These are phyloP conservation scores for Ustilago nuda DNA, from an alignment of 1,284 basidiomycete species.

Conservation along the genomic window DNA sequence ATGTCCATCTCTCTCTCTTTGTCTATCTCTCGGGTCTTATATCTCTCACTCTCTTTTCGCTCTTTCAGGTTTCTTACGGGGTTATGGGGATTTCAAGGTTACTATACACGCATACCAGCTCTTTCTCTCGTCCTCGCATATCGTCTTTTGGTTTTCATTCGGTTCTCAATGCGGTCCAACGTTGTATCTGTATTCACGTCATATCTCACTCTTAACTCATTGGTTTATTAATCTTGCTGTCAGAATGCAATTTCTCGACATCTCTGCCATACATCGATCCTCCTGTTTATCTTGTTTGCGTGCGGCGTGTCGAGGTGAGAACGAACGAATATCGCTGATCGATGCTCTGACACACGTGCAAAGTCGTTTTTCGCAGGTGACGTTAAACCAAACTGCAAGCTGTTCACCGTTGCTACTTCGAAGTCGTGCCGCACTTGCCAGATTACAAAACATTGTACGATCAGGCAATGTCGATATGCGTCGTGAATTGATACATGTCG, in stretches of 20 bases:
- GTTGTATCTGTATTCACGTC: conserved; percentile 2
- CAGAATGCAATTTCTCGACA: background rate
- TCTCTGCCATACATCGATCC: too few species aligned
- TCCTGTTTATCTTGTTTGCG: background rate
- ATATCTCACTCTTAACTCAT: background rate
- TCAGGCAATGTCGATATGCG: too few species aligned
- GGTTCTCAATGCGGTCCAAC: background rate
- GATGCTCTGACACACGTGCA: too few species aligned
- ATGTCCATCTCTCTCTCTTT: background rate
- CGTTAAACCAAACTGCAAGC: too few species aligned
- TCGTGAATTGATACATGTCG: too few species aligned
- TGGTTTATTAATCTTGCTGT: background rate
- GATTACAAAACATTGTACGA: too few species aligned
- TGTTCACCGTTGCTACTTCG: too few species aligned
- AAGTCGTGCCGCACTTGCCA: too few species aligned
- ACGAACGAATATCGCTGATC: too few species aligned
- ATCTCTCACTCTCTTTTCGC: conserved; percentile 10
- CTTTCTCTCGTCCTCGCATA: conserved; percentile 1
- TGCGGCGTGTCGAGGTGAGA: background rate
- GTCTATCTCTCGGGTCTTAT: conserved; percentile 6
- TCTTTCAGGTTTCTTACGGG: background rate
- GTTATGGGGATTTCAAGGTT: conserved; percentile 11
- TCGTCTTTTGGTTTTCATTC: background rate
- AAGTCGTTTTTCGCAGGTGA: too few species aligned
- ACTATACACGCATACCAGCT: conserved; percentile 12